phyloP scores from a whole-genome alignment of 495 filamentous ascomycete species.

The Penicillium steckii region DNA sequence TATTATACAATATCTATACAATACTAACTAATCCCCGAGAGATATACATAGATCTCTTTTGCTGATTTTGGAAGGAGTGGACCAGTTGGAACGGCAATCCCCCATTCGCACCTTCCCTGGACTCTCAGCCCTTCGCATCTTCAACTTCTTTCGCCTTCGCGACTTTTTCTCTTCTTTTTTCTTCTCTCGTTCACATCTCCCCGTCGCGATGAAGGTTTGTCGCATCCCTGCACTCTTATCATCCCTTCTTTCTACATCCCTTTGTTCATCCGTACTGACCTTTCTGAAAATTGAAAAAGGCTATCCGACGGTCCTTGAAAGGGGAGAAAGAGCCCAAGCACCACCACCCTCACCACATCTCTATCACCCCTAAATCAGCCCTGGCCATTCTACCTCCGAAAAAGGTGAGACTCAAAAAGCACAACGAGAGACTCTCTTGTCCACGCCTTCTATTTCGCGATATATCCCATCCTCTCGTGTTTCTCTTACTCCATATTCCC shows the following conservation, averaged over 20 bases:
- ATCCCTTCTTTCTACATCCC: constrained; percentile 8
- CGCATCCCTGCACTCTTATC: constrained; percentile 10
- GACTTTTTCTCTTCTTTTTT: constrained; percentile 15
- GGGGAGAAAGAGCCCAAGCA: constrained; percentile 74
- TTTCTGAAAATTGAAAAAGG: no score
- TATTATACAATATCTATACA: no score
- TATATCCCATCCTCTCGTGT: constrained; percentile 4
- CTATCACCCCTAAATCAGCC: constrained; percentile 89
- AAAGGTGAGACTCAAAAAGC: constrained; percentile 65
- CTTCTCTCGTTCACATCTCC: constrained; percentile 2
- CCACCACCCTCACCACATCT: constrained; percentile 77
- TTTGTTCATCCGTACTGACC: constrained; percentile 13
- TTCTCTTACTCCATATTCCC: neutral
- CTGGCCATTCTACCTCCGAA: constrained; percentile 94
- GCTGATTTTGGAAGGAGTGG: no score
- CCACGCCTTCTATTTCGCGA: neutral
- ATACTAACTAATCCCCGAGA: no score
- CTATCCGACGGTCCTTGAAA: constrained; percentile 82
- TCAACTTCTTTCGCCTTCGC: constrained; percentile 11
- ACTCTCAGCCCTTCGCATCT: neutral
- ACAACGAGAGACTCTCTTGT: no score
- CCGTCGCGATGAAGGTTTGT: constrained; percentile 29
- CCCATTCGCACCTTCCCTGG: no score
- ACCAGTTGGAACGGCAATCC: neutral
- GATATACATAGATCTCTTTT: no score